Evolutionary conservation across 345 rosid species (phyloP), one percentile per base, ranked within the genome.

Genomic region (Tarenaya hassleriana): DNA sequence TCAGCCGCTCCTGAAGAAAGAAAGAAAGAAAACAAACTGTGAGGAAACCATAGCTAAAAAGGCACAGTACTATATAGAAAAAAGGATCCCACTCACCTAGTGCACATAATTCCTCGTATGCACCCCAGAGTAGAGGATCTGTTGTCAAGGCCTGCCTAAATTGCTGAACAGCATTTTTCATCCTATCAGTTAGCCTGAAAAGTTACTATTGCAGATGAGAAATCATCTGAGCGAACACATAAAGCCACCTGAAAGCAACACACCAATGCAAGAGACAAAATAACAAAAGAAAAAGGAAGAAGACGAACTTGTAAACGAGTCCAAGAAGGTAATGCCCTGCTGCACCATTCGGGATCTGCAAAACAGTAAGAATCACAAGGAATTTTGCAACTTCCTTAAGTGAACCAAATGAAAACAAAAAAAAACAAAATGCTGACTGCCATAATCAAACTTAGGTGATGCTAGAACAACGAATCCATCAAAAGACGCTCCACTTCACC

Each of bases 321-420:
- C 99, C 99, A 63, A 92, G 95, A 62, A 92, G 97, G 69, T 83
- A 92, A 72, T 85, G 97, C 60, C 99, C 97, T 31, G 97, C 80
- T 49, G 97, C 99, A 53, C 95, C 91, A 69, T 92, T 85, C 16
- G 99, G 99, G 60, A 92, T 77, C 99, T 92, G 63, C 63, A 63
- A 38, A 50, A 71, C 34, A 53, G 44, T 14, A 37, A 41, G 10
- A 55, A 43, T 7, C 47, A 42, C 9, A 13, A 10, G 21, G 16
- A 35, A 54, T 4, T 41, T 41, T 41, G 19, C 21, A 15, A 41
- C 27, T 51, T 10, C 18, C 42, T 18, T 16, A 21, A 9, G 13
- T 44, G 43, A 67, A 16, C 38, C 47, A 17, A 55, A 14, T 7
- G 9, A 42, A 37, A 41, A 18, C 38, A 53, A 17, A n/a, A n/a